Evolutionary conservation across 441 rosid species (phyloP).

Genomic region (Aquilaria agallochum): DNA sequence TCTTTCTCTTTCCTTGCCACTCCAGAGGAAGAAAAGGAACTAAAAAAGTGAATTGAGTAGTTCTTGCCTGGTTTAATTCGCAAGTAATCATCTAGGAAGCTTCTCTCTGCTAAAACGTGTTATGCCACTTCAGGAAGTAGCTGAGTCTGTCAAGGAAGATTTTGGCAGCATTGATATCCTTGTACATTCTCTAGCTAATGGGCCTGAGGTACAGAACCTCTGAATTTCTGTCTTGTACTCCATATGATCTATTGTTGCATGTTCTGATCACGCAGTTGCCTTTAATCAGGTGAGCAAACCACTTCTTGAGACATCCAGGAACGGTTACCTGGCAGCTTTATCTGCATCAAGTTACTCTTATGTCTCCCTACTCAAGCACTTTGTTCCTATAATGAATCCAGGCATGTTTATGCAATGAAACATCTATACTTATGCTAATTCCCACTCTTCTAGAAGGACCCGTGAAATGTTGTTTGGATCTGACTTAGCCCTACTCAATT

Average conservation of each 20-base stretch:
- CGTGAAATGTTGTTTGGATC: conserved; percentile 6
- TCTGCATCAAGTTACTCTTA: conserved; percentile 96
- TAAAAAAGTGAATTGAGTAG: too few species aligned
- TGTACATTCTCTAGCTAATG: conserved; percentile 76
- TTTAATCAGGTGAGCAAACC: conserved; percentile 75
- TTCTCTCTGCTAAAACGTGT: too few species aligned
- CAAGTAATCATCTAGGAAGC: too few species aligned
- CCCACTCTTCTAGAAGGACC: background rate
- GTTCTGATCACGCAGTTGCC: background rate
- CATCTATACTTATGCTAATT: background rate
- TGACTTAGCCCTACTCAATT: conserved; percentile 7
- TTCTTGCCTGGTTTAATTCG: too few species aligned
- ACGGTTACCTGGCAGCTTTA: conserved; percentile 87
- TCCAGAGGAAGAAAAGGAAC: too few species aligned
- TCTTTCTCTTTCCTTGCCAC: too few species aligned
- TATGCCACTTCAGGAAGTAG: conserved; percentile 35
- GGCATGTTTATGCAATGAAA: conserved; percentile 31
- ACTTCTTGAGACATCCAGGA: conserved; percentile 87
- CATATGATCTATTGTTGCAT: background rate
- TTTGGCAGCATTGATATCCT: conserved; percentile 70
- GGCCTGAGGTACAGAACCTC: conserved; percentile 51
- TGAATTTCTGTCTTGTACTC: background rate
- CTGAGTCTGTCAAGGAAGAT: conserved; percentile 56
- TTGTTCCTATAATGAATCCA: conserved; percentile 92
- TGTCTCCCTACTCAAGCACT: conserved; percentile 78